Evolutionary conservation across 208 protist species (phyloP).

Genomic region (Endotrypanum monterogeii): DNA sequence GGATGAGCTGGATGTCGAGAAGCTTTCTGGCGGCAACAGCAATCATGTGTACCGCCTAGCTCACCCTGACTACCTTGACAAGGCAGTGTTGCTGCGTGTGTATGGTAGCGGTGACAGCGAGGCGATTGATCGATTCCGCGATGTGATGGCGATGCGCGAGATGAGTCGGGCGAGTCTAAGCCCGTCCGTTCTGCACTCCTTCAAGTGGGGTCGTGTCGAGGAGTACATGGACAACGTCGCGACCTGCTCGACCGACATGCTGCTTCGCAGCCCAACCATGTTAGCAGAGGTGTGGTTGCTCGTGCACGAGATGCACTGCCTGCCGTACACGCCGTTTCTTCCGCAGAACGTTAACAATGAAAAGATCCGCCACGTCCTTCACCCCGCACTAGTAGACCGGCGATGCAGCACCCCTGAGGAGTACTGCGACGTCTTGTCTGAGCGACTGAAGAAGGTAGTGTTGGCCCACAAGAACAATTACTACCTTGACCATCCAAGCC

Average conservation of each 20-base stretch:
- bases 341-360: conserved; percentile 62
- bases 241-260: conserved; percentile 83
- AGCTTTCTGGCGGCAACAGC: conserved; percentile 82
- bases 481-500: conserved; percentile 36
- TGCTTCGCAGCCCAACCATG: conserved; percentile 52
- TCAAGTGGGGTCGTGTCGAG: conserved; percentile 84
- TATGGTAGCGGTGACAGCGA: conserved; percentile 73
- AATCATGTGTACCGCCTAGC: conserved; percentile 84
- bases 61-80: conserved; percentile 57
- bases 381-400: conserved; percentile 13
- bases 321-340: conserved; percentile 54
- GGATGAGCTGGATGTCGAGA: conserved; percentile 71
- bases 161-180: conserved; percentile 77
- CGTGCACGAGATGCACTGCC: conserved; percentile 57
- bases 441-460: conserved; percentile 33
- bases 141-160: conserved; percentile 68
- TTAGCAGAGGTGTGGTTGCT: conserved; percentile 64
- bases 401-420: conserved; percentile 26
- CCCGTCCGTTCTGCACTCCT: conserved; percentile 77
- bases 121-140: conserved; percentile 80
- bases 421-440: conserved; percentile 36
- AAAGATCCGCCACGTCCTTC: conserved; percentile 23
- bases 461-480: conserved; percentile 33
- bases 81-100: conserved; percentile 70
- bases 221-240: conserved; percentile 78